A percentile compares a stretch with the other conserved stretches of the same genome.
Conservation (phyloP, 1,284 basidiomycete genomes). For the Cystobasidium slooffiae region DNA sequence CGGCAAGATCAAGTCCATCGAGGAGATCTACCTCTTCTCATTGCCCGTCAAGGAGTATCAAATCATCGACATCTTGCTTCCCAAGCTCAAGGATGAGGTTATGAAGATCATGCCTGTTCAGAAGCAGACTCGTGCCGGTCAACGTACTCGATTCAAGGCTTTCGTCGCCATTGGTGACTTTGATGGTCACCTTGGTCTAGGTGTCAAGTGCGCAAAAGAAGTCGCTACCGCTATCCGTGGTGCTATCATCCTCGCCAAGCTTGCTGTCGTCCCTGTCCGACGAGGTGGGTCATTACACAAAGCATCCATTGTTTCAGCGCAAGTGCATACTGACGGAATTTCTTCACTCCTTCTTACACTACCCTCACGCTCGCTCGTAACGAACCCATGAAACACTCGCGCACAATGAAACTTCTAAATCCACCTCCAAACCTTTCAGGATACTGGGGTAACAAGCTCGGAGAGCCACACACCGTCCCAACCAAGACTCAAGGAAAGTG, state of each 20-base stretch:
- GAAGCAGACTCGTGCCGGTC: conserved; percentile 99
- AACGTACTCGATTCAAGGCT: conserved; percentile 99
- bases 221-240: conserved; percentile 99
- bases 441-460: conserved; percentile 98
- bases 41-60: conserved; percentile 98
- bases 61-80: conserved; percentile 96
- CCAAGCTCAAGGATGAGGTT: conserved; percentile 95
- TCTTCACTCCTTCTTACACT: too few species aligned
- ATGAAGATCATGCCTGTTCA: conserved; percentile 99
- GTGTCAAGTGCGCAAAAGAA: conserved; percentile 99
- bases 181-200: conserved; percentile 97
- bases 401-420: too few species aligned
- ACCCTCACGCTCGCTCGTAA: too few species aligned
- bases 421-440: not conserved
- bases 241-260: conserved; percentile 95
- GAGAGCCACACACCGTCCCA: conserved; percentile 98
- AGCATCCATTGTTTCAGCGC: too few species aligned
- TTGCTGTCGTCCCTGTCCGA: conserved; percentile 93
- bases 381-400: too few species aligned
- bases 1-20: conserved; percentile 99
- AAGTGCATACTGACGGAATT: too few species aligned
- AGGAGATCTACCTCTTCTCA: conserved; percentile 99
- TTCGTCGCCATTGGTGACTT: conserved; percentile 99
- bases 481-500: conserved; percentile 98
- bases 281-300: conserved; percentile 64